A percentile compares a stretch with the other conserved stretches of the same genome.
Evolutionary conservation across 805 yeast species (phyloP).

Genomic region (Ogataea thermomethanolica): DNA sequence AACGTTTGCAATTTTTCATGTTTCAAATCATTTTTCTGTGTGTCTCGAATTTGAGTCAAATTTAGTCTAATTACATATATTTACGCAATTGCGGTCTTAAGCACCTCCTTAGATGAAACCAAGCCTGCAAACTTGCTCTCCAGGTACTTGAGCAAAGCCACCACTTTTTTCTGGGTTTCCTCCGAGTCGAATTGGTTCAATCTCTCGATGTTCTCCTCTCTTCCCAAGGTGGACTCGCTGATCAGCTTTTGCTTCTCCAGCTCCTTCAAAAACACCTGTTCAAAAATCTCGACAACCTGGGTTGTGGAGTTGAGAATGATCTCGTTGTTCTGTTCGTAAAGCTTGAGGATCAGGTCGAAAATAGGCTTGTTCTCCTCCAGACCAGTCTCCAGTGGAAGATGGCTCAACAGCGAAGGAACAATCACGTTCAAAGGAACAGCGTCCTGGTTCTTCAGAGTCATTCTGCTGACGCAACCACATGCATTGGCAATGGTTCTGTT

Average conservation of each 20-base stretch:
- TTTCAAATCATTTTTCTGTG: not conserved
- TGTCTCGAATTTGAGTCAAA: conserved; percentile 8
- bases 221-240: conserved; percentile 74
- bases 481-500: conserved; percentile 90
- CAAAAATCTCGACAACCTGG: conserved; percentile 63
- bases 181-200: conserved; percentile 74
- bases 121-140: conserved; percentile 62
- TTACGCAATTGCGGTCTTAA: conserved; percentile 41
- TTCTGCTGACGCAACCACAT: conserved; percentile 94
- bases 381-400: conserved; percentile 83
- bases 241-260: conserved; percentile 66
- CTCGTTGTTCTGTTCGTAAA: conserved; percentile 63
- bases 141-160: conserved; percentile 69
- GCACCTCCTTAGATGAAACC: conserved; percentile 49
- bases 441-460: conserved; percentile 68
- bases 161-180: conserved; percentile 60
- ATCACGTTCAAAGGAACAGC: conserved; percentile 77
- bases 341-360: conserved; percentile 67
- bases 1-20: not conserved
- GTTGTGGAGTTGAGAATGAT: conserved; percentile 55
- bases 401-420: conserved; percentile 67
- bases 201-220: conserved; percentile 77
- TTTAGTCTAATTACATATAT: not conserved
- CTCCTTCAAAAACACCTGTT: conserved; percentile 70
- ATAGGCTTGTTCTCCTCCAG: conserved; percentile 92